Evolutionary conservation across 352 stramenopile genomes (phyloP).

Genomic region (Pythium sp.): DNA sequence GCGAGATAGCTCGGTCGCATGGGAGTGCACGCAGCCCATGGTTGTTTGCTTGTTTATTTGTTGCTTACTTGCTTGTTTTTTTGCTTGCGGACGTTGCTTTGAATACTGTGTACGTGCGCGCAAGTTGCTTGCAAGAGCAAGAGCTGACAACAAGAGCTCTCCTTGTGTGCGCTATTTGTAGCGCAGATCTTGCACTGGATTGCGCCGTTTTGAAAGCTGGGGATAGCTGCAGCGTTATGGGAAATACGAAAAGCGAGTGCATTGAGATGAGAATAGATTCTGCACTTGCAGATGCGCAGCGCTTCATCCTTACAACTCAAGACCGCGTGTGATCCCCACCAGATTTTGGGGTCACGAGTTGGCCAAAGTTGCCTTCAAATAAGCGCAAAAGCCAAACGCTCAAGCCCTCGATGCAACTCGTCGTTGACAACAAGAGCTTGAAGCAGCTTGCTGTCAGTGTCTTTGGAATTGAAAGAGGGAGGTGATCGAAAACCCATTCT

Average conservation of each 20-base stretch:
- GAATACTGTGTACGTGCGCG: background rate
- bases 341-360: no score
- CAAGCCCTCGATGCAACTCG: no score
- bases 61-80: background rate
- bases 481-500: no score
- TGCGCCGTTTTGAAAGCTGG: background rate
- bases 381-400: no score
- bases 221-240: background rate
- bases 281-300: background rate
- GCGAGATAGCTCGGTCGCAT: constrained; percentile 30
- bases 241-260: background rate
- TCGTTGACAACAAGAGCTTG: no score
- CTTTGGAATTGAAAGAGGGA: no score
- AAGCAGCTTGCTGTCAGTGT: no score
- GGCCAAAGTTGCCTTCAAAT: no score
- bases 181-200: background rate
- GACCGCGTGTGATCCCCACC: no score
- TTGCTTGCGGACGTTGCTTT: background rate
- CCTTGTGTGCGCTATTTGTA: background rate
- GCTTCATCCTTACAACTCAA: background rate
- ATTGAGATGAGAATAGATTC: background rate
- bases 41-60: constrained; percentile 17
- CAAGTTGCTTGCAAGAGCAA: background rate
- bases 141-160: background rate
- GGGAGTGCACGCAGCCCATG: constrained; percentile 72